Base-by-base conservation (phyloP, 2,329 filamentous ascomycete species). In the Monilinia laxa region DNA sequence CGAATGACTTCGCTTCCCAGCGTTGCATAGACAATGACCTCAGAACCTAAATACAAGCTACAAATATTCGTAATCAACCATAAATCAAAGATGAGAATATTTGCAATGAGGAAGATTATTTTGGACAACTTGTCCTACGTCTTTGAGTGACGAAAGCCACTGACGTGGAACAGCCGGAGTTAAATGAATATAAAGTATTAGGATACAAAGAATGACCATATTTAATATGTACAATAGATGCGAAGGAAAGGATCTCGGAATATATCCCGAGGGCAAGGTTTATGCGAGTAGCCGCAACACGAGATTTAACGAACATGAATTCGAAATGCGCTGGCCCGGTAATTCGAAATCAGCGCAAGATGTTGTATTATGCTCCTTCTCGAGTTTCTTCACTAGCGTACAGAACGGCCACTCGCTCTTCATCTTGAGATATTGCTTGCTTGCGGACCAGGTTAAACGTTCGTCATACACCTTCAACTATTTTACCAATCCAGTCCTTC, bases 401-500 rank as follows among this genome's bases (percentile, higher is more conserved):
- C 7, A 35, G 40, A 35, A 35, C 2, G 23, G 1, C 20, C 20
- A 10, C 2, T 23, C 5, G n/a, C 20, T 16, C 10, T 47, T n/a
- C 18, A 49, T 49, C 10, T 20, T 31, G 16, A 12, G 5, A 23
- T 9, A n/a, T 28, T 40, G n/a, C 28, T 47, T 5, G 4, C 47
- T 23, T 60, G 14, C n/a, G 38, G 28, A 23, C 20, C n/a, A 2
- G 2, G 18, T 3, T 51, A 12, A 9, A 25, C 7, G 7, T 51
- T 4, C 51, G n/a, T 67, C 31, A 63, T 25, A 47, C 25, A 40
- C 25, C n/a, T 42, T 38, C 62, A 3, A 73, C 65, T 42, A 77
- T 73, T 11, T 68, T 68, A 3, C 70, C 60, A 25, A 77, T 70
- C 75, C 75, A 85, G 0, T 67, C 45, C 53, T 73, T 76, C 7